These are phyloP conservation scores for Chloromonas sp. DNA, from an alignment of 163 green algal genomes.

Conservation along the genomic window DNA sequence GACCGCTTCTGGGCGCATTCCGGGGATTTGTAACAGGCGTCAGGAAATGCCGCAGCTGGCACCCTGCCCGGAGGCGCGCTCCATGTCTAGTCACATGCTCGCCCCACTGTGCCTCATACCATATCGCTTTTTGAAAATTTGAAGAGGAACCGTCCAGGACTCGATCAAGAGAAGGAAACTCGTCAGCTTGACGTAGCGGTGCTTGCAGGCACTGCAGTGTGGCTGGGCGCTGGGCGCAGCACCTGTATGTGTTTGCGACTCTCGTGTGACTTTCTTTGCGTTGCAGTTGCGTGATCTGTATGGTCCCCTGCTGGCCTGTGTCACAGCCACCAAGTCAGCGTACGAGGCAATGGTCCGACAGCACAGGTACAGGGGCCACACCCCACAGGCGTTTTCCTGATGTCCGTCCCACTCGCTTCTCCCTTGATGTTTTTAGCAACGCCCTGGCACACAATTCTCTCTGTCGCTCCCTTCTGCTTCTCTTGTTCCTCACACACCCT, in stretches of 20 bases:
- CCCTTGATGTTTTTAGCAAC: background rate
- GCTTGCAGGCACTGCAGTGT: background rate
- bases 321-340: slow-evolving; percentile 66
- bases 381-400: no score
- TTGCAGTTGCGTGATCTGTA: slow-evolving; percentile 60
- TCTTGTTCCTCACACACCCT: background rate
- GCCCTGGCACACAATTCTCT: background rate
- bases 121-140: no score
- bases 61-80: no score
- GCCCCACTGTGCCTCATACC: no score
- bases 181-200: background rate
- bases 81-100: no score
- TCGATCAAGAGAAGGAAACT: background rate
- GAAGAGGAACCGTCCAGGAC: background rate
- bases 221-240: no score
- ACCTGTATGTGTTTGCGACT: no score
- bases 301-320: slow-evolving; percentile 72
- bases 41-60: no score
- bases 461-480: background rate
- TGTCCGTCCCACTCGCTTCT: background rate
- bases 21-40: no score
- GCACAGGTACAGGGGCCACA: slow-evolving; percentile 37
- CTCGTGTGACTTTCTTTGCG: no score
- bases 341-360: slow-evolving; percentile 74
- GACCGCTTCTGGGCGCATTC: no score